phyloP scores from a whole-genome alignment of 176 grass and related monocot genomes.

The Avena atlantica region DNA sequence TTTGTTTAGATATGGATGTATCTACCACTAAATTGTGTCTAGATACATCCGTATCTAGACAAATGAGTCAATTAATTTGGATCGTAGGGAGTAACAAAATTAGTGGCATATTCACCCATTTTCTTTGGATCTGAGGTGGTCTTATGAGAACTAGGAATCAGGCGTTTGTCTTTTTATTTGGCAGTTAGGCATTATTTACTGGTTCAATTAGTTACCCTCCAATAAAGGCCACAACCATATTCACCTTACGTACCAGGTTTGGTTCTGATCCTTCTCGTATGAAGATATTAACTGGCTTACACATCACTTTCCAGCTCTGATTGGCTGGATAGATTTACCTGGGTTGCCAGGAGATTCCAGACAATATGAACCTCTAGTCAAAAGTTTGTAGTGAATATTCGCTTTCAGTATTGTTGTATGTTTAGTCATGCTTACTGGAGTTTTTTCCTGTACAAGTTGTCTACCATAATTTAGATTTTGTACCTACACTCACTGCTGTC shows the following conservation, averaged over 20 bases:
- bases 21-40: too few species aligned
- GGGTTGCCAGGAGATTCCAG: neutral
- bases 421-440: conserved; percentile 3
- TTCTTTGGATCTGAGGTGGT: neutral
- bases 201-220: neutral
- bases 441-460: conserved; percentile 11
- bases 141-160: neutral
- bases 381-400: neutral
- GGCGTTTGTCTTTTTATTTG: neutral
- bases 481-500: neutral
- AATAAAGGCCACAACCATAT: neutral
- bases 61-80: too few species aligned
- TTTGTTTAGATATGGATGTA: too few species aligned
- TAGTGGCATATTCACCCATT: neutral
- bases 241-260: neutral
- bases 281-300: neutral
- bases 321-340: neutral
- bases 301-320: neutral
- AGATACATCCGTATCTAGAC: too few species aligned
- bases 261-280: neutral
- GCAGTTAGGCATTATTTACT: neutral
- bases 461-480: conserved; percentile 2
- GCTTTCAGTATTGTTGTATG: neutral
- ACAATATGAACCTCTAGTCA: neutral
- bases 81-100: neutral